phyloP scores from a whole-genome alignment of 768 basidiomycete species.

The Termitomyces sp. region DNA sequence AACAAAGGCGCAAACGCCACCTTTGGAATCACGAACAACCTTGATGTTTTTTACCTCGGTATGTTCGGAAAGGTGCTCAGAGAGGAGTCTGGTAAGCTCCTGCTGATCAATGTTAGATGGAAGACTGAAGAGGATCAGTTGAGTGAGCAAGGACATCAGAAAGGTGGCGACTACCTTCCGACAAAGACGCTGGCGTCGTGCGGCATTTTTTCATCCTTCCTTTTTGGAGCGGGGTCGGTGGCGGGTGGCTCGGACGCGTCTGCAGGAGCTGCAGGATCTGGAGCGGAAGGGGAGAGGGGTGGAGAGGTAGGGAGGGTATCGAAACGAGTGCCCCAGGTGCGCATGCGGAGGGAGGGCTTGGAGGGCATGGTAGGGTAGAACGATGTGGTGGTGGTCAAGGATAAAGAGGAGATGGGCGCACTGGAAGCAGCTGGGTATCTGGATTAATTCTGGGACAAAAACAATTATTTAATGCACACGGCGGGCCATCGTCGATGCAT shows the following conservation, averaged over 20 bases:
- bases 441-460: conserved; percentile 6
- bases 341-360: conserved; percentile 30
- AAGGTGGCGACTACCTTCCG: conserved; percentile 52
- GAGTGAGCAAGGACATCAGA: neutral
- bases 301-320: conserved; percentile 54
- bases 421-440: conserved; percentile 5
- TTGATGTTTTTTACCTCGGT: conserved; percentile 61
- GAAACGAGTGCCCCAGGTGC: conserved; percentile 70
- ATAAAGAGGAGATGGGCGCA: conserved; percentile 1
- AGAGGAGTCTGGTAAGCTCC: conserved; percentile 56
- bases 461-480: conserved; percentile 10
- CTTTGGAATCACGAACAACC: conserved; percentile 70
- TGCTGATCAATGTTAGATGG: conserved; percentile 61
- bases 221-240: conserved; percentile 17
- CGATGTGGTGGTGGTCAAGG: conserved; percentile 13
- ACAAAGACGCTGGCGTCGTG: conserved; percentile 83
- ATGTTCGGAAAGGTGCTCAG: conserved; percentile 62
- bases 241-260: conserved; percentile 18
- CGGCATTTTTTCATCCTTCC: conserved; percentile 43
- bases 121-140: conserved; percentile 36
- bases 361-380: conserved; percentile 32
- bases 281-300: conserved; percentile 30
- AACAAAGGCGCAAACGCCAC: conserved; percentile 79
- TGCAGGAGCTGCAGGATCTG: conserved; percentile 11
- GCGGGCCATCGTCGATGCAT: conserved; percentile 5